Evolutionary conservation across 176 grass and related monocot genomes (phyloP).

Genomic region (Musa beccarii): DNA sequence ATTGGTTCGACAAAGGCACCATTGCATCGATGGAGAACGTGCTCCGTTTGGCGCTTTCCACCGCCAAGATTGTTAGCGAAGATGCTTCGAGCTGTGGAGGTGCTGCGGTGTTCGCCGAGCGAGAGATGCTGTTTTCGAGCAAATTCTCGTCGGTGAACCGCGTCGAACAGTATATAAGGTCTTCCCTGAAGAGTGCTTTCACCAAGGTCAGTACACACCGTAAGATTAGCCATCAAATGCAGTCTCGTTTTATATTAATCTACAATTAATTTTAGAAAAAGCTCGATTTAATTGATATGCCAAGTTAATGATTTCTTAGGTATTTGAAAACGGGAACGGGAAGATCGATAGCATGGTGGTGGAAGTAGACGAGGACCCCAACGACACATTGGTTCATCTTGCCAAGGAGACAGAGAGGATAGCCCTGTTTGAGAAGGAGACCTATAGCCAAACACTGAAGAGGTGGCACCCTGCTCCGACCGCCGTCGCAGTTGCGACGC

Average conservation of each 20-base stretch:
- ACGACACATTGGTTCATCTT: conserved; percentile 38
- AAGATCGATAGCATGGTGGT: conserved; percentile 39
- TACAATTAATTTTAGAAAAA: too few species aligned
- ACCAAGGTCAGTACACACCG: conserved; percentile 35
- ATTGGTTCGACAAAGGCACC: conserved; percentile 40
- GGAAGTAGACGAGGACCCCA: conserved; percentile 50
- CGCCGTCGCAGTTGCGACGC: conserved; percentile 47
- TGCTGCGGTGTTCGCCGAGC: conserved; percentile 1
- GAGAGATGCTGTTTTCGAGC: conserved; percentile 12
- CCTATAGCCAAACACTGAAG: conserved; percentile 59
- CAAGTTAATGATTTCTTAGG: conserved; percentile 26
- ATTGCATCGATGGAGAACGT: conserved; percentile 51
- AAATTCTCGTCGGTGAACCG: conserved; percentile 29
- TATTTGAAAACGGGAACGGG: conserved; percentile 47
- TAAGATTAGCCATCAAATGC: too few species aligned
- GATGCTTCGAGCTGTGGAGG: conserved; percentile 17
- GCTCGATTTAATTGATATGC: too few species aligned
- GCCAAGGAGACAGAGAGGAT: conserved; percentile 65
- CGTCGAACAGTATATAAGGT: conserved; percentile 68
- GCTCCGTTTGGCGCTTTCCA: conserved; percentile 45
- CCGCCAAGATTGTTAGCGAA: conserved; percentile 49
- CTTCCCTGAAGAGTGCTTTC: conserved; percentile 75
- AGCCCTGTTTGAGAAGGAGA: conserved; percentile 47
- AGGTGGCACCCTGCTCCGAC: conserved; percentile 55
- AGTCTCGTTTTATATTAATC: too few species aligned